Base-by-base conservation (phyloP, 164 flowering plant genomes). In the Santalum album region DNA sequence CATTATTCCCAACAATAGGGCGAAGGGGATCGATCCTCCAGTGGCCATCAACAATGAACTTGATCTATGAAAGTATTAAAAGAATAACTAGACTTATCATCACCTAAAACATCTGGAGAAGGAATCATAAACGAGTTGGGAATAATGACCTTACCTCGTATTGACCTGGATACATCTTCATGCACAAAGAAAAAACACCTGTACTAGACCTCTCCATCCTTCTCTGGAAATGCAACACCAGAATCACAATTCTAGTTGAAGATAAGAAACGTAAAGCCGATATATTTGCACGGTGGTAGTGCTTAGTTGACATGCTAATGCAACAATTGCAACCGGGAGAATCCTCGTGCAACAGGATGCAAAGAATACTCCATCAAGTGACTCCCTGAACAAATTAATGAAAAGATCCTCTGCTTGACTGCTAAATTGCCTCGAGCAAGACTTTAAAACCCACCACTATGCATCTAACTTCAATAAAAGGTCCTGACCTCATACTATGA, bases 21-120 rank as follows among this genome's bases (percentile, higher is more conserved):
- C 88, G 88, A 39, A 88, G 70, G 15, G 95, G 98, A 78, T 91
- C 98, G 43, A 81, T 58, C 62, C 20, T 77, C 98, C 98, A 91
- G 20, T 58, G 51, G 12, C 98, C 96, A 66, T 91, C 96, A 32
- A 91, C 96, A 22, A 91, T 78, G 59, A 91, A 91, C 62, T 91
- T 91, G 57, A 91, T 76, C 98, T 91, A 86, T 25, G 55, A 23
- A 38, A 54, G n/a, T 7, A 19, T 15, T 16, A 29, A 32, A 3
- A 15, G 35, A n/a, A 42, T 17, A 17, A 45, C 19, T n/a, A 4
- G 25, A 25, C 25, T 58, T 32, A 6, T 39, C 49, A 18, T 25
- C 16, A 24, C 24, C 9, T 9, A 12, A 2, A 38, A 27, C 17
- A 4, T 18, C 60, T 15, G 24, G 1, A 1, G 0, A 2, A 29